Base-by-base conservation (phyloP, 2,329 filamentous ascomycete genomes). In the Fusarium gaditjirri region DNA sequence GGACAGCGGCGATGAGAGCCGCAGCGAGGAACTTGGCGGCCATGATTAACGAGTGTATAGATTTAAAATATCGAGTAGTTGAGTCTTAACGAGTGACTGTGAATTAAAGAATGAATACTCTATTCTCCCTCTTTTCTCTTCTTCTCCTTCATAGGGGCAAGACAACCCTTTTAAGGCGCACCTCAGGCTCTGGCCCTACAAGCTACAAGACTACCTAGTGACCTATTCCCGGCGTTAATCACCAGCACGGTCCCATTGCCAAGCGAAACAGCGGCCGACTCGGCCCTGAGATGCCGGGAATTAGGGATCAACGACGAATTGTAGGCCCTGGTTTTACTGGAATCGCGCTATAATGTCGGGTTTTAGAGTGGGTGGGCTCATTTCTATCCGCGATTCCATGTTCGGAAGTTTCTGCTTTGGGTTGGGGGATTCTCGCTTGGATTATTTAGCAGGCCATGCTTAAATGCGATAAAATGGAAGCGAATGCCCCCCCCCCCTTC, bases 1-100 rank as follows among this genome's bases (percentile, higher is more conserved):
- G 75, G 10, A 79, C 69, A 39, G 79, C 78, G 65, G 82, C 72
- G 29, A 81, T 61, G 55, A 80, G 74, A 41, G 72, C 71, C 53
- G 44, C 65, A 21, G 76, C 67, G 60, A 78, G 38, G 43, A 77
- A 68, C 64, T 76, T 77, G 64, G 74, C 29, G 29, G 65, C 53
- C 80, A 81, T 80, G 50, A 58, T 71, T 71, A 71, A 61, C 46
- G 71, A 74, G 56, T 57, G 53, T 54, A 55, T 23, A 43, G 42
- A 53, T 61, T 56, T 43, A 36, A 53, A n/a, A 31, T 29, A 21
- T 47, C 31, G 8, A 12, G 31, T 33, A 47, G 19, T 57, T 35
- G 6, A 56, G 61, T 60, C 60, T 41, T 50, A 35, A 71, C 36
- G 50, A 43, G 35, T 36, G 49, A 47, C 44, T 57, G 8, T 46